Conservation (phyloP, 2,329 filamentous ascomycete species). For the Dactylellina cionopaga region DNA sequence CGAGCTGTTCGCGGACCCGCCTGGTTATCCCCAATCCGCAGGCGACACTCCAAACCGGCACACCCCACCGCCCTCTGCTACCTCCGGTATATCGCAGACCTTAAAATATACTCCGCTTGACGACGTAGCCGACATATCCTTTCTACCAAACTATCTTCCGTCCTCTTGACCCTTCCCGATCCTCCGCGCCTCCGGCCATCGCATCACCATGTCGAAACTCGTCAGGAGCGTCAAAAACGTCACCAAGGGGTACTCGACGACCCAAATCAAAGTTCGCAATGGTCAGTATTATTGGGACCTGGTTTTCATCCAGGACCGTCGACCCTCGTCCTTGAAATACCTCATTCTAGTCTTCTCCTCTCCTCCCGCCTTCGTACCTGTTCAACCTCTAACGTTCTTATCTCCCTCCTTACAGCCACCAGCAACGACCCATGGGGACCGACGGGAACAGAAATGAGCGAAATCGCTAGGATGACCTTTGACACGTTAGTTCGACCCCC, state of each 20-base stretch:
- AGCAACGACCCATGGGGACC: constrained; percentile 99
- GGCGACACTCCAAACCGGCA: constrained; percentile 1
- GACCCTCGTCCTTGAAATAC: neutral
- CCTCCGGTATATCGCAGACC: neutral
- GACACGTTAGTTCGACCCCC: constrained; percentile 76
- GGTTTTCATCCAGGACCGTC: neutral
- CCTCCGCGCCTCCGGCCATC: constrained; percentile 24
- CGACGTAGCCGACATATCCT: neutral
- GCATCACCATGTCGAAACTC: constrained; percentile 83
- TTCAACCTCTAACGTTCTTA: no score
- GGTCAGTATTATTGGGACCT: constrained; percentile 67
- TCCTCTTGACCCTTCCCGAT: constrained; percentile 11
- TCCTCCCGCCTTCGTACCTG: constrained; percentile 57
- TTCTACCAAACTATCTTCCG: neutral
- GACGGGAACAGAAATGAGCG: constrained; percentile 96
- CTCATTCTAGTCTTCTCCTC: neutral
- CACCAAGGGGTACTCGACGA: constrained; percentile 95
- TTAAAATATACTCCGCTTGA: neutral
- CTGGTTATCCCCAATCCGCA: constrained; percentile 13
- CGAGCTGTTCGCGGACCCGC: constrained; percentile 22
- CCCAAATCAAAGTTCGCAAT: constrained; percentile 98
- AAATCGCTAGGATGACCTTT: constrained; percentile 97
- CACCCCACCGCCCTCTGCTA: neutral
- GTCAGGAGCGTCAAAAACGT: constrained; percentile 98
- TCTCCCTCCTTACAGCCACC: constrained; percentile 74